Evolutionary conservation across 495 filamentous ascomycete species (phyloP), one percentile per base, ranked within the genome.

Genomic region (Penicillium soppii): DNA sequence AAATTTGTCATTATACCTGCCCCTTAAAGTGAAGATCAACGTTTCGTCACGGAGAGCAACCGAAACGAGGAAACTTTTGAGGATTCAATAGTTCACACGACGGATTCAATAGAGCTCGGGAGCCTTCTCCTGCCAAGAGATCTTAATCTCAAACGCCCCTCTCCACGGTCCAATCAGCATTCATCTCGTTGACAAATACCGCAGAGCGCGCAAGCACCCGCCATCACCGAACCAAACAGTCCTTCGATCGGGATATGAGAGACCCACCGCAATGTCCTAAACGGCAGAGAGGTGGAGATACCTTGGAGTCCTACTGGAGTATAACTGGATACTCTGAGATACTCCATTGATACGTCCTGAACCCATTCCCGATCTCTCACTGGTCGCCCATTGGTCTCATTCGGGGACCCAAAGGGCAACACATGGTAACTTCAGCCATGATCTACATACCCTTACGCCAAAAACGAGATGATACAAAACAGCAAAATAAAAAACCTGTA

Each of bases 81-180:
- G 19, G 29, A 46, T 35, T 46, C 43, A n/a, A 33, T 46, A 46
- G 43, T 36, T 12, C 10, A 6, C 8, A 27, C 9, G 15, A 20
- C 25, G n/a, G 27, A 36, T 36, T 46, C 20, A 22, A 35, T 46
- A 35, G 10, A 33, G 26, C 15, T 27, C 9, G 10, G 17, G 8
- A 20, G 29, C 17, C 10, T 36, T 35, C 16, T 17, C 20, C 30
- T 46, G 43, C 43, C 43, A 46, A 46, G 43, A 46, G 43, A 46
- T 46, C 43, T 46, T 25, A 36, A 46, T 46, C 43, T 46, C 30
- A 15, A 35, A 21, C 2, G 17, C 2, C 20, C 43, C 7, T 9
- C 1, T 1, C 15, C 7, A 25, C 10, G 5, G 3, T 1, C 43
- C 43, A 46, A 46, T 46, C 12, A 46, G 7, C 7, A 7, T 25